phyloP scores from a whole-genome alignment of 352 stramenopile species.

The Globisporangium middletonii region DNA sequence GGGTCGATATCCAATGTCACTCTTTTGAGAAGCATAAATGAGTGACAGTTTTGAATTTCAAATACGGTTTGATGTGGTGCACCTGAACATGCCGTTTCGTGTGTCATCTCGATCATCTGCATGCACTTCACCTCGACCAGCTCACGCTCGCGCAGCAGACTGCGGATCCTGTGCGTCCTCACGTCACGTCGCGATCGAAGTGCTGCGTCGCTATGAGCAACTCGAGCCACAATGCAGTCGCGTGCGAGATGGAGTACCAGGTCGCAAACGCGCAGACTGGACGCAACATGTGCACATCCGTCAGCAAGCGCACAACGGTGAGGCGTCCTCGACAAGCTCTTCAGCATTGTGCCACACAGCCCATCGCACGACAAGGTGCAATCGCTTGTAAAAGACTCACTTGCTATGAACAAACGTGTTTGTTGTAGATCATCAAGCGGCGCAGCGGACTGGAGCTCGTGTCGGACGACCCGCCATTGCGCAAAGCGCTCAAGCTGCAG shows the following conservation, averaged over 20 bases:
- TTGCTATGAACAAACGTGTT: background rate
- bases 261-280: conserved; percentile 41
- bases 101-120: background rate
- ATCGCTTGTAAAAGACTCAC: background rate
- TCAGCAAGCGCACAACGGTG: conserved; percentile 33
- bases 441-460: conserved; percentile 49
- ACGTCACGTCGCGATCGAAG: too few species aligned
- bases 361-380: too few species aligned
- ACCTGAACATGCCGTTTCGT: too few species aligned
- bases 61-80: too few species aligned
- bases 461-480: conserved; percentile 40
- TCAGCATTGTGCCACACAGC: background rate
- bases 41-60: too few species aligned
- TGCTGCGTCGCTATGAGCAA: background rate
- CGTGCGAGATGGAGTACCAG: conserved; percentile 58
- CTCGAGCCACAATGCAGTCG: background rate
- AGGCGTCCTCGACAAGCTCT: background rate
- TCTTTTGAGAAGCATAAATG: too few species aligned
- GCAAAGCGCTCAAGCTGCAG: conserved; percentile 45
- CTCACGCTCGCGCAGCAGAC: background rate
- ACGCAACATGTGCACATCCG: conserved; percentile 33
- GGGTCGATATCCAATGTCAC: too few species aligned
- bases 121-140: background rate
- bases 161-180: too few species aligned
- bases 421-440: conserved; percentile 33